Evolutionary conservation across 202 grass and related monocot species (phyloP), one percentile per base, ranked within the genome.

Genomic region (Eragrostis tef): DNA sequence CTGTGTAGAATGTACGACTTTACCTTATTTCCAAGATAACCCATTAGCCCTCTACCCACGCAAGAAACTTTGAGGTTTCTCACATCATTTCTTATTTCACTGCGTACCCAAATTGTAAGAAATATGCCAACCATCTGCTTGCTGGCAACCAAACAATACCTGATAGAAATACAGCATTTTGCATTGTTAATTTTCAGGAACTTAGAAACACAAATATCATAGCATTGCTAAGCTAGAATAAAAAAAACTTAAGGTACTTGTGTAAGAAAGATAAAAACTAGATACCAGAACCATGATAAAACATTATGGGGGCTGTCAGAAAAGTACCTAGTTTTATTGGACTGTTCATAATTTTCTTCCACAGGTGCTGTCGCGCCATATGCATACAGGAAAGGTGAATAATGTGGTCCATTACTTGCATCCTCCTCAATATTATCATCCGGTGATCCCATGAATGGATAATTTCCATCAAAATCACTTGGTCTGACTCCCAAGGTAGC

Each of bases 1-100:
- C 31, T 13, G 4, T 53, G 44, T 19, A 80, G 22, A 86, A 11
- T 16, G 7, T 43, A 47, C 0, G 49, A 0, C 9, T 51, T 86
- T 91, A 99, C 96, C 90, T 99, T 99, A 54, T 99, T 99, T 83
- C 96, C 96, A 70, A 99, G 96, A 90, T 93, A 99, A 78, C 96
- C 96, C 96, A 99, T 99, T 72, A 99, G 70, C 50, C 96, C 96
- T 87, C 96, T 89, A 50, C 96, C 96, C 47, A 99, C 87, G 6
- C 96, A 99, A 80, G 96, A 99, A 73, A 99, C 93, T 80, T 99
- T 99, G 60, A 99, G 83, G 74, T 93, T 99, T 79, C 85, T 90
- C 19, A 99, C 86, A 90, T 96, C 90, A 81, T 87, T 73, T 91
- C 90, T 90, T 69, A 99, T 91, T 88, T 99, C 93, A 9, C 83